Percentiles rank a stretch among this genome's conserved stretches.
Evolutionary conservation across 345 rosid genomes (phyloP).

Genomic region (Eucalyptus curtisii): DNA sequence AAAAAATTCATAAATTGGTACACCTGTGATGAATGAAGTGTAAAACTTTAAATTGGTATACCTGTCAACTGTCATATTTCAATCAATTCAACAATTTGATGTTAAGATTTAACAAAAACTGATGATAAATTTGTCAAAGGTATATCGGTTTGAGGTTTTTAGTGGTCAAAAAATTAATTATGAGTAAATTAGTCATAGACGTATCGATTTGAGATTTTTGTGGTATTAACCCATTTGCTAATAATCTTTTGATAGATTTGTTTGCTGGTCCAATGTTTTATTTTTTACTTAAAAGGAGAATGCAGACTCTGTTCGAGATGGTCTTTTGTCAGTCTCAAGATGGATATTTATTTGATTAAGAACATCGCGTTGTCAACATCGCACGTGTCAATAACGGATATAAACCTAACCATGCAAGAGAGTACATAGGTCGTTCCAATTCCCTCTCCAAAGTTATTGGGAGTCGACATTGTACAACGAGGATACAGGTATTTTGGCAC

Average conservation of each 20-base stretch:
- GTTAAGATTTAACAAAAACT: too few relatives aligned
- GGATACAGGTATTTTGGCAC: neutral
- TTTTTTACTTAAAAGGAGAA: neutral
- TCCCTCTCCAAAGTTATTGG: neutral
- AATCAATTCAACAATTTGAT: too few relatives aligned
- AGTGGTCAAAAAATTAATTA: too few relatives aligned
- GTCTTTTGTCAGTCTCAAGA: neutral
- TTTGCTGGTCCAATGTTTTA: neutral
- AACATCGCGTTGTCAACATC: neutral
- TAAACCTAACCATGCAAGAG: neutral
- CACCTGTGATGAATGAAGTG: accelerated
- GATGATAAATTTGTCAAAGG: accelerated
- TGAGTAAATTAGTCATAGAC: too few relatives aligned
- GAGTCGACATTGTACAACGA: neutral
- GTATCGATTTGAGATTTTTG: too few relatives aligned
- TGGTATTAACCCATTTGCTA: too few relatives aligned
- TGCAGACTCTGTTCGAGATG: neutral
- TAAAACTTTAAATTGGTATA: too few relatives aligned
- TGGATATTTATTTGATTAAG: neutral
- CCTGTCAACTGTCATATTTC: accelerated
- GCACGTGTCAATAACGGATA: neutral
- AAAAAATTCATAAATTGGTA: too few relatives aligned
- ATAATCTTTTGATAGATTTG: neutral
- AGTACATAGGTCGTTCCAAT: neutral
- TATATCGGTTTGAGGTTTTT: too few relatives aligned